These are phyloP conservation scores for Martensiomyces pterosporus DNA, from an alignment of 192 early-diverging fungal genomes.

Conservation along the genomic window DNA sequence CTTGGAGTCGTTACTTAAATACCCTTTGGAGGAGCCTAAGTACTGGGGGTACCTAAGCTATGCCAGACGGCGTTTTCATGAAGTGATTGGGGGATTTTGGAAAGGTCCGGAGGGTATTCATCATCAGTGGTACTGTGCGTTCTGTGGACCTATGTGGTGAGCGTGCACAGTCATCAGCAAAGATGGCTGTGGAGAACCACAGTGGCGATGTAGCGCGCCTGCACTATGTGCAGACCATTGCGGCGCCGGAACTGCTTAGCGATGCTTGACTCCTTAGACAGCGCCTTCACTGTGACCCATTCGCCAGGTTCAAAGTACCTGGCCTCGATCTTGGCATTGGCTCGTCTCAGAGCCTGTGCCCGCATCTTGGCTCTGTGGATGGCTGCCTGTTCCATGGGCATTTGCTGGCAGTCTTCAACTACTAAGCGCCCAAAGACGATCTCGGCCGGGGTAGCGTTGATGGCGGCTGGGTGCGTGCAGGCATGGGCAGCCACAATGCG, in stretches of 20 bases:
- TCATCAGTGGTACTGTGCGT: too few relatives aligned
- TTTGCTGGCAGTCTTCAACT: background rate
- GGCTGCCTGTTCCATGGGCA: background rate
- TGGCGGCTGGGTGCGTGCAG: background rate
- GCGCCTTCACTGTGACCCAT: conserved; percentile 1
- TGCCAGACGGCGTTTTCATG: too few relatives aligned
- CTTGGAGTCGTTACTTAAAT: too few relatives aligned
- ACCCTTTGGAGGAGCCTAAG: too few relatives aligned
- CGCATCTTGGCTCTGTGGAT: conserved; percentile 1
- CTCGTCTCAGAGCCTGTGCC: background rate
- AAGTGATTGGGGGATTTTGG: too few relatives aligned
- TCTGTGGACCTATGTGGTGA: too few relatives aligned
- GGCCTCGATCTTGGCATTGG: background rate
- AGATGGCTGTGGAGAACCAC: too few relatives aligned
- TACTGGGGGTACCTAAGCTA: too few relatives aligned
- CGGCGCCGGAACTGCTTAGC: background rate
- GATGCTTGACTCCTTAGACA: conserved; percentile 8
- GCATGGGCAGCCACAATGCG: conserved; percentile 14
- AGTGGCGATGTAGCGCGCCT: too few relatives aligned
- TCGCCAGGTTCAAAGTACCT: conserved; percentile 7
- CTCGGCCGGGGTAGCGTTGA: background rate
- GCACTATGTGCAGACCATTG: too few relatives aligned
- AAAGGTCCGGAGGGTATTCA: too few relatives aligned
- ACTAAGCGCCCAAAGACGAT: conserved; percentile 1
- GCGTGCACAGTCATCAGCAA: too few relatives aligned